These are phyloP conservation scores for Fusarium vanettenii DNA, from an alignment of 2,329 filamentous ascomycete species.

Conservation along the genomic window DNA sequence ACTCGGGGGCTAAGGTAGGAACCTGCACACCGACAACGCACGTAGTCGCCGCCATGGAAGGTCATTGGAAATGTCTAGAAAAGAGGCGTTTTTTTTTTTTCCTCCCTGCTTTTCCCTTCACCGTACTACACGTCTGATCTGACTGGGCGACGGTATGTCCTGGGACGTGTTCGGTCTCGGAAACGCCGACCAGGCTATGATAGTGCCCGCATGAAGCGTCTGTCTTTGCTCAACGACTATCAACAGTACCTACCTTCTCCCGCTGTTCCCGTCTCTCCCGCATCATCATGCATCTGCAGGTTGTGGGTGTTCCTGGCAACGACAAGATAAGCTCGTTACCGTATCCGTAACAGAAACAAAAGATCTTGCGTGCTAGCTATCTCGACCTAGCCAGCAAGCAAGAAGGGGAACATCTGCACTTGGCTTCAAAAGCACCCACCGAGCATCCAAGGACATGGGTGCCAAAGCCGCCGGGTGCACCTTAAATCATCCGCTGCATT, in stretches of 20 bases:
- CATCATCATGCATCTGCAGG: constrained; percentile 23
- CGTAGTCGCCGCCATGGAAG: constrained; percentile 30
- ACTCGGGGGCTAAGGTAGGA: constrained; percentile 39
- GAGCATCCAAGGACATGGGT: constrained; percentile 20
- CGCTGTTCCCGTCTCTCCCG: constrained; percentile 9
- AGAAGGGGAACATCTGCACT: constrained; percentile 13
- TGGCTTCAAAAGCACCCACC: constrained; percentile 1
- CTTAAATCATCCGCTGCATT: constrained; percentile 45
- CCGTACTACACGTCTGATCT: constrained; percentile 10
- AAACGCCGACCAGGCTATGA: constrained; percentile 34
- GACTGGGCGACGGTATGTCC: constrained; percentile 5
- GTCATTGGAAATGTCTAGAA: constrained; percentile 30
- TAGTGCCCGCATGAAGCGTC: constrained; percentile 15
- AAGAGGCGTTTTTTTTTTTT: constrained; percentile 24
- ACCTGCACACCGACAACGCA: constrained; percentile 33
- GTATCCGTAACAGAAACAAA: constrained; percentile 41
- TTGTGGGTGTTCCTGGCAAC: constrained; percentile 25
- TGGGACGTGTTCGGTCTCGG: constrained; percentile 23
- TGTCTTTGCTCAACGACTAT: neutral
- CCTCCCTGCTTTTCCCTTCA: constrained; percentile 9
- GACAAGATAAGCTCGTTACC: constrained; percentile 40
- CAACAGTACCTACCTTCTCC: constrained; percentile 1
- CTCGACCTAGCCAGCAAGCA: constrained; percentile 24
- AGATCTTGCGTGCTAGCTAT: constrained; percentile 39
- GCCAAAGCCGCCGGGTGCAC: constrained; percentile 43